Evolutionary conservation across 73 alveolate species (phyloP), one percentile per base, ranked within the genome.

Genomic region (Paramecium caudatum): DNA sequence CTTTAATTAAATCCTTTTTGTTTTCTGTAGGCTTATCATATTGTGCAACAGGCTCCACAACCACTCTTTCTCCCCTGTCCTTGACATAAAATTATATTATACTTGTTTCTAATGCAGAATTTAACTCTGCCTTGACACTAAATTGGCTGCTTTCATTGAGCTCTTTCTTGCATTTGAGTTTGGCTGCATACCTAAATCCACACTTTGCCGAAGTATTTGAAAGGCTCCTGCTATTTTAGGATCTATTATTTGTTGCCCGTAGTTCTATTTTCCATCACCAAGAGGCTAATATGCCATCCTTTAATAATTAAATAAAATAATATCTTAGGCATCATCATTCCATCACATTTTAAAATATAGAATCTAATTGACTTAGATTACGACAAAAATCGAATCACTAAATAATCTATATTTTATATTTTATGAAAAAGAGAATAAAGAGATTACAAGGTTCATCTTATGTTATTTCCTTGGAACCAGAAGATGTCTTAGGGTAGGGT

Each of bases 371-470:
- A n/a, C n/a, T n/a, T n/a, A n/a, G n/a, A n/a, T n/a, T n/a, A n/a
- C n/a, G n/a, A n/a, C n/a, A n/a, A n/a, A n/a, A n/a, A n/a, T n/a
- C n/a, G n/a, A n/a, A n/a, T n/a, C n/a, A n/a, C n/a, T n/a, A n/a
- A n/a, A n/a, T n/a, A n/a, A n/a, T n/a, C n/a, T n/a, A n/a, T n/a
- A n/a, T n/a, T n/a, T n/a, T n/a, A n/a, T n/a, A n/a, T n/a, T n/a
- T 50, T 3, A 70, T 70, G 87, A 85, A 86, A 16, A 78, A 62
- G 21, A 86, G 84, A 86, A 78, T 86, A 13, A 86, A 86, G 41
- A 48, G 90, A 62, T 78, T 86, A 30, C 34, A 86, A 41, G 93
- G 93, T 7, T 86, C 93, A n/a, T 50, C 93, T 0, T 86, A 86
- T 27, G 93, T 86, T 7, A 86, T 86, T 39, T 86, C 93, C 4